These are phyloP conservation scores for Leptographium wingfieldii DNA, from an alignment of 2,329 filamentous ascomycete genomes.

Conservation along the genomic window DNA sequence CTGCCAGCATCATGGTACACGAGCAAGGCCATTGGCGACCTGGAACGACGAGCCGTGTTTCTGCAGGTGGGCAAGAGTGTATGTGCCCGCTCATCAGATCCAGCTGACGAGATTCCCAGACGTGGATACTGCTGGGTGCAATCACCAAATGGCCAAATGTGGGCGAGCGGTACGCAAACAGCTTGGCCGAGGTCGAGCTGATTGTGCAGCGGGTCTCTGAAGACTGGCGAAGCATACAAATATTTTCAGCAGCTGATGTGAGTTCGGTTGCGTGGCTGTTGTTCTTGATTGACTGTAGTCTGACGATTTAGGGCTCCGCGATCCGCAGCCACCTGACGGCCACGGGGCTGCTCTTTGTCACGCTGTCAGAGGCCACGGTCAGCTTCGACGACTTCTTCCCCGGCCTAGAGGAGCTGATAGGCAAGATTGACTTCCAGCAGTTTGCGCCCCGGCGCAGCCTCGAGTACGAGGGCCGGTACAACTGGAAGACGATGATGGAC, in stretches of 20 bases:
- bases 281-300: too few relatives aligned
- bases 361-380: not conserved
- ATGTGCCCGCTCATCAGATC: not conserved
- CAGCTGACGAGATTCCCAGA: not conserved
- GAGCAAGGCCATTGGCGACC: not conserved
- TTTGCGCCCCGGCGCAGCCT: not conserved
- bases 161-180: not conserved
- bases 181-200: not conserved
- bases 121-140: conserved; percentile 3
- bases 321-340: conserved; percentile 3
- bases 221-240: conserved; percentile 1
- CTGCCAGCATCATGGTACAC: conserved; percentile 6
- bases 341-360: conserved; percentile 4
- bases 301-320: not conserved
- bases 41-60: conserved; percentile 5
- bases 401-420: not conserved
- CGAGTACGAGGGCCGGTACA: conserved; percentile 3
- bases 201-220: not conserved
- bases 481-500: conserved; percentile 7
- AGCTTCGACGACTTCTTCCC: conserved; percentile 1
- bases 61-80: not conserved
- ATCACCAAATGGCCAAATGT: not conserved
- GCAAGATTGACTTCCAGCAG: conserved; percentile 1
- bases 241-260: not conserved
- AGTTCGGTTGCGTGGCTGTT: not conserved